Base-by-base conservation (phyloP, 2,329 filamentous ascomycete species). In the Curvularia hawaiiensis region DNA sequence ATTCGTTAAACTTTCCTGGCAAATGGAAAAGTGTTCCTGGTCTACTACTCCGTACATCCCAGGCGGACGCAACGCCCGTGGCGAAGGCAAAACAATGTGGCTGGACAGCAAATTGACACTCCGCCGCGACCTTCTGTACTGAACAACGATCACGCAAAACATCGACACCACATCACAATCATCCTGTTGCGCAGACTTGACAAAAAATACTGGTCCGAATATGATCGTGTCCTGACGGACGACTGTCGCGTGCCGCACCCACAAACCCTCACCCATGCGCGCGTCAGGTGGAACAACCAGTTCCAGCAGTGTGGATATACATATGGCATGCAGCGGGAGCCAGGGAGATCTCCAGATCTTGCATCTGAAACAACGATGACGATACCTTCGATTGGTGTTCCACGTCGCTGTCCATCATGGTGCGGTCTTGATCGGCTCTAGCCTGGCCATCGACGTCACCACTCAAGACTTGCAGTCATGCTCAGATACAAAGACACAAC, bases 391-490 rank as follows among this genome's bases (percentile, higher is more conserved):
- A 60, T 66, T 58, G 56, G 60, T 62, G 50, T 59, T 58, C 52
- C 49, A 62, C 47, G 53, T 44, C 38, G 59, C 51, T 58, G 55
- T 52, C 60, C 59, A 65, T 68, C 63, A 66, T 56, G 60, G 65
- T 66, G 33, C 55, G 51, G 45, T 52, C 59, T 24, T 24, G 54
- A 65, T 67, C 56, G 64, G 65, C 59, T 61, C 51, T 61, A 67
- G 60, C 48, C 50, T 52, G 39, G 31, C 50, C 57, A 61, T 56
- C 66, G 63, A 69, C 67, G 67, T 69, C 67, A 69, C 62, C 61
- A 68, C 63, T 69, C 54, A 54, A 38, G 45, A 39, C 53, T 46
- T 43, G 52, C 52, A 52, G 40, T 31, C 39, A 28, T 31, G 24
- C 39, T 50, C 50, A 62, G 47, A 52, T 59, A 62, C 59, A 62